These are phyloP conservation scores for Hygrophorus russula DNA, from an alignment of 768 basidiomycete species.

Conservation along the genomic window DNA sequence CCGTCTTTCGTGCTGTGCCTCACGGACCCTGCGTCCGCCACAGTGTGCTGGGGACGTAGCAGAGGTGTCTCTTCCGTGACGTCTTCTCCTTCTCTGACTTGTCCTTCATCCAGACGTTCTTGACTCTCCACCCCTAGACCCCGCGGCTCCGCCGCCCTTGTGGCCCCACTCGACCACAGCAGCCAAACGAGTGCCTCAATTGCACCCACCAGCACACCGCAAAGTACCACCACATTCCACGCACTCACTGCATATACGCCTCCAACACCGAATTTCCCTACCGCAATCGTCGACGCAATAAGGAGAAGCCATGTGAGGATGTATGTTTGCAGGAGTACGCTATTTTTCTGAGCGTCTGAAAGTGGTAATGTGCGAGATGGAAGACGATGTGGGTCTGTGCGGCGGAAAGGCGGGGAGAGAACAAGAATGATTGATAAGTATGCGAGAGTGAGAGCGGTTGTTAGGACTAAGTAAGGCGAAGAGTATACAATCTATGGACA, in stretches of 20 bases:
- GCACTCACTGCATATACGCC: slow-evolving; percentile 46
- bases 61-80: slow-evolving; percentile 51
- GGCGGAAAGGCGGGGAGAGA: slow-evolving; percentile 7
- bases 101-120: no score
- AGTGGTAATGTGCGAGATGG: slow-evolving; percentile 19
- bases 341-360: slow-evolving; percentile 32
- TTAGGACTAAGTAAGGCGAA: slow-evolving; percentile 35
- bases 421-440: slow-evolving; percentile 32
- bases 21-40: background rate
- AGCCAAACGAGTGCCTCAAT: slow-evolving; percentile 17
- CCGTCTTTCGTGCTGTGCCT: slow-evolving; percentile 13
- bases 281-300: slow-evolving; percentile 32
- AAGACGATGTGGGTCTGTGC: slow-evolving; percentile 8
- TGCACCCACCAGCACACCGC: slow-evolving; percentile 24
- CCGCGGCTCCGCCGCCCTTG: slow-evolving; percentile 8
- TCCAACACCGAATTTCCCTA: slow-evolving; percentile 32
- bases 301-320: slow-evolving; percentile 47
- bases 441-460: slow-evolving; percentile 30
- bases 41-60: slow-evolving; percentile 17
- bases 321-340: slow-evolving; percentile 40
- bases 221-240: slow-evolving; percentile 39
- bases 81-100: slow-evolving; percentile 19
- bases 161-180: slow-evolving; percentile 5
- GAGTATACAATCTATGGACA: slow-evolving; percentile 47
- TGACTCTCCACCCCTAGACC: slow-evolving; percentile 8